Conservation (phyloP, 176 grass and related monocot species). For the Neostapfia colusana region DNA sequence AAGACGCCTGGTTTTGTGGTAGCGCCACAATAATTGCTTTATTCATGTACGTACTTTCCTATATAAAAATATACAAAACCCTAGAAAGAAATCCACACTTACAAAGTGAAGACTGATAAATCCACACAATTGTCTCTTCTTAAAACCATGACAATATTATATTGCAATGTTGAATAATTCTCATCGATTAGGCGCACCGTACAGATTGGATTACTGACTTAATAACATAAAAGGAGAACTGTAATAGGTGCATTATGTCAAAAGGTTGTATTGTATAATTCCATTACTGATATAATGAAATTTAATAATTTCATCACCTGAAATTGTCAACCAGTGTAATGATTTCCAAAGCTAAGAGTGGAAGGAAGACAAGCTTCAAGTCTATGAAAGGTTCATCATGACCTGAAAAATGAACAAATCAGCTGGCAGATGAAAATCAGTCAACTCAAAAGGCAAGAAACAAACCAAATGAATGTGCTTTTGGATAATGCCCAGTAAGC, state of each 20-base stretch:
- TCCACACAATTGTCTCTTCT: not conserved
- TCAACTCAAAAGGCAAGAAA: conserved; percentile 4
- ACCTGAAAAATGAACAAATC: conserved; percentile 40
- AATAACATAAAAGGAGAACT: not conserved
- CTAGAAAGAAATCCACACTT: not conserved
- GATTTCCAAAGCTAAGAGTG: conserved; percentile 67
- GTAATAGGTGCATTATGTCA: not conserved
- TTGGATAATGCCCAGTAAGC: conserved; percentile 14
- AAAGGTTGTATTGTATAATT: not conserved
- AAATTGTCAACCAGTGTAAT: conserved; percentile 68
- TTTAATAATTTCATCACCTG: conserved; percentile 36
- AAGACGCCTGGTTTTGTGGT: not conserved
- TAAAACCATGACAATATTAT: conserved; percentile 22
- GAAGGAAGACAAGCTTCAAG: conserved; percentile 81
- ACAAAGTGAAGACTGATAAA: conserved; percentile 4
- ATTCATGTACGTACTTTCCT: not conserved
- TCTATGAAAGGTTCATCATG: conserved; percentile 44
- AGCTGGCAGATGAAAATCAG: conserved; percentile 28
- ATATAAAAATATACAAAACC: conserved; percentile 24
- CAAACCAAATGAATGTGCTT: not conserved
- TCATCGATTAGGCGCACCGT: not conserved
- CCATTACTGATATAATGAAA: not conserved
- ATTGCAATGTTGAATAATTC: not conserved
- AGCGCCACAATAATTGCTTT: not conserved
- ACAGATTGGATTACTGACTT: conserved; percentile 8